phyloP scores from a whole-genome alignment of 148 eudicot genomes.

The Spergularia marina region DNA sequence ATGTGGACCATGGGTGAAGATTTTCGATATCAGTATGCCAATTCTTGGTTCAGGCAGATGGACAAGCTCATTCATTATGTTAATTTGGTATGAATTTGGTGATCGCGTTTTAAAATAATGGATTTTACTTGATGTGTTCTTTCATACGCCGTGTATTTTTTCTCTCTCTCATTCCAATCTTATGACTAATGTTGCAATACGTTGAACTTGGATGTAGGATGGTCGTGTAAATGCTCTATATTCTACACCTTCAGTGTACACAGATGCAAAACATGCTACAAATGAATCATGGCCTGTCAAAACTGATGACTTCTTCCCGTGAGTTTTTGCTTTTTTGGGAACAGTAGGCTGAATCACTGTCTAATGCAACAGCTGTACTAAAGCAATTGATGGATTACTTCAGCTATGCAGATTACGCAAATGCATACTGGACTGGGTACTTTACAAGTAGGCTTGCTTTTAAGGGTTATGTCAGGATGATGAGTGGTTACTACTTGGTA shows the following conservation, averaged over 20 bases:
- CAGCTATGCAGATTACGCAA: constrained; percentile 67
- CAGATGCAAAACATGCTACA: constrained; percentile 61
- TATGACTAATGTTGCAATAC: background rate
- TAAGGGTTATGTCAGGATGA: constrained; percentile 61
- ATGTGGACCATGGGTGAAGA: constrained; percentile 87
- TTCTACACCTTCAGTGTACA: constrained; percentile 76
- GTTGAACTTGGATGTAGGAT: constrained; percentile 41
- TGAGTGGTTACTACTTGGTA: constrained; percentile 75
- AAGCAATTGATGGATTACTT: constrained; percentile 17
- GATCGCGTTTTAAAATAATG: background rate
- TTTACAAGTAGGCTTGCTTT: constrained; percentile 77
- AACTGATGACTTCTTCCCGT: constrained; percentile 77
- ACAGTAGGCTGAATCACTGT: constrained; percentile 15
- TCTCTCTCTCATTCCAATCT: background rate
- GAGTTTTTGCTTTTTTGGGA: constrained; percentile 27
- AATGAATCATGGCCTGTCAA: constrained; percentile 62
- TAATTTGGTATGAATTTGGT: constrained; percentile 47
- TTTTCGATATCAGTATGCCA: constrained; percentile 71
- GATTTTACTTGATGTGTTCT: background rate
- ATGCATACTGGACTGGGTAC: constrained; percentile 91
- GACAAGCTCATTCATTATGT: constrained; percentile 78
- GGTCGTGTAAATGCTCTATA: constrained; percentile 80
- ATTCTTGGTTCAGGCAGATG: constrained; percentile 81
- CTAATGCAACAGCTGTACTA: background rate
- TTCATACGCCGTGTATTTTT: background rate